Evolutionary conservation across 192 early-diverging fungal species (phyloP).

Genomic region (Chytriomyces sp.): DNA sequence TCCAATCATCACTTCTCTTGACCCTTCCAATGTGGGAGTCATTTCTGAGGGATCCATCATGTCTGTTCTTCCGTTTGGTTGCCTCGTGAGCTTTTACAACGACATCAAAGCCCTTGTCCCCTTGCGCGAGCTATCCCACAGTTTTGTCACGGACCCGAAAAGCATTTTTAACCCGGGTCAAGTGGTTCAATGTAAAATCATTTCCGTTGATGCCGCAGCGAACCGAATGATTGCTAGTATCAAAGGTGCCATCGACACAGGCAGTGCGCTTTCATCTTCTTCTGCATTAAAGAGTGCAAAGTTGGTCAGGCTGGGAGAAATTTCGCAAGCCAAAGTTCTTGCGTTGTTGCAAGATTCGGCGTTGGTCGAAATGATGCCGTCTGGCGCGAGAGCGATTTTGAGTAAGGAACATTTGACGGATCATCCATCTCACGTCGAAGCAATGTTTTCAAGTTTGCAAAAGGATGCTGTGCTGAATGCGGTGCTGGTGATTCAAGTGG

Average conservation of each 20-base stretch:
- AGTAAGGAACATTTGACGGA: constrained; percentile 69
- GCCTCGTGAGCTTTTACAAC: constrained; percentile 81
- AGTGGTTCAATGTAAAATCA: constrained; percentile 74
- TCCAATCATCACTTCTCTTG: constrained; percentile 66
- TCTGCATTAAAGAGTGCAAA: constrained; percentile 41
- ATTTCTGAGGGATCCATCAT: constrained; percentile 70
- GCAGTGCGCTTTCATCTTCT: constrained; percentile 37
- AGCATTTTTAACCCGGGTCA: constrained; percentile 77
- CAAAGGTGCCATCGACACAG: constrained; percentile 46
- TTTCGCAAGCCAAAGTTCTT: constrained; percentile 64
- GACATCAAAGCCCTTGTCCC: constrained; percentile 73
- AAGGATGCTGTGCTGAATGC: constrained; percentile 40
- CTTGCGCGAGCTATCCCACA: constrained; percentile 61
- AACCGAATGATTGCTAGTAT: constrained; percentile 73
- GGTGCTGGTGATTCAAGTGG: not conserved
- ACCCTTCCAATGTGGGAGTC: constrained; percentile 63
- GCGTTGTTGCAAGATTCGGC: constrained; percentile 53
- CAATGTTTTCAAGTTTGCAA: constrained; percentile 63
- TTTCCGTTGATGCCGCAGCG: constrained; percentile 59
- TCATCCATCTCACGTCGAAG: constrained; percentile 54
- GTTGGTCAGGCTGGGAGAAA: constrained; percentile 49
- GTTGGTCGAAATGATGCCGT: constrained; percentile 64
- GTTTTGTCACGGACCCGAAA: constrained; percentile 56
- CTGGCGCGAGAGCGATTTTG: constrained; percentile 59
- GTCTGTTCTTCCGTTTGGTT: constrained; percentile 65